phyloP scores from a whole-genome alignment of 2,329 filamentous ascomycete species.

The Aspergillus calidoustus region DNA sequence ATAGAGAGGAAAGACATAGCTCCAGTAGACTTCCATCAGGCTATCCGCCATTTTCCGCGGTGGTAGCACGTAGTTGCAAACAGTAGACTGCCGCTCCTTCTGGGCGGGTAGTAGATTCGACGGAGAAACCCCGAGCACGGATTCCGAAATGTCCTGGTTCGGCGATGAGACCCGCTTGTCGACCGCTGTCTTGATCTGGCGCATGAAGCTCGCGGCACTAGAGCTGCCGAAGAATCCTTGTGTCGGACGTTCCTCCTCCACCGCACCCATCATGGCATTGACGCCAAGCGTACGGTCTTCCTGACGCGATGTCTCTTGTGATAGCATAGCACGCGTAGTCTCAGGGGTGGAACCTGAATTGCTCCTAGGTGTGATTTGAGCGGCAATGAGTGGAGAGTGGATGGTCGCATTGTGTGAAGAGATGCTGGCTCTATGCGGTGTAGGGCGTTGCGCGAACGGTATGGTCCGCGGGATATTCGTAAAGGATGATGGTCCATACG shows the following conservation, averaged over 20 bases:
- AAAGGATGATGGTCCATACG: conserved; percentile 4
- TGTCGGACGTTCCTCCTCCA: conserved; percentile 47
- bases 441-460: not conserved
- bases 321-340: not conserved
- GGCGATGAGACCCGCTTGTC: conserved; percentile 37
- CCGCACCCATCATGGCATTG: conserved; percentile 53
- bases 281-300: conserved; percentile 34
- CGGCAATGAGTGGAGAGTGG: conserved; percentile 10
- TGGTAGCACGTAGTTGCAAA: conserved; percentile 48
- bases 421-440: not conserved
- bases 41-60: conserved; percentile 52
- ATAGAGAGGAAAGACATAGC: conserved; percentile 53
- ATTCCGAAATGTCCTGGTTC: conserved; percentile 25
- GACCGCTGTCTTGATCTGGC: conserved; percentile 52
- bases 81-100: conserved; percentile 13
- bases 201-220: conserved; percentile 54
- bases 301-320: not conserved
- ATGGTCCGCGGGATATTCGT: not conserved
- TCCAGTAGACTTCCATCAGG: conserved; percentile 54
- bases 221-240: conserved; percentile 55
- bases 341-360: conserved; percentile 1
- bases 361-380: conserved; percentile 1
- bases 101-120: conserved; percentile 30
- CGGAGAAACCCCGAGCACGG: conserved; percentile 16
- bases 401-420: conserved; percentile 1